Evolutionary conservation across 2,329 filamentous ascomycete genomes (phyloP), one percentile per base, ranked within the genome.

Genomic region (Fusarium camptoceras): DNA sequence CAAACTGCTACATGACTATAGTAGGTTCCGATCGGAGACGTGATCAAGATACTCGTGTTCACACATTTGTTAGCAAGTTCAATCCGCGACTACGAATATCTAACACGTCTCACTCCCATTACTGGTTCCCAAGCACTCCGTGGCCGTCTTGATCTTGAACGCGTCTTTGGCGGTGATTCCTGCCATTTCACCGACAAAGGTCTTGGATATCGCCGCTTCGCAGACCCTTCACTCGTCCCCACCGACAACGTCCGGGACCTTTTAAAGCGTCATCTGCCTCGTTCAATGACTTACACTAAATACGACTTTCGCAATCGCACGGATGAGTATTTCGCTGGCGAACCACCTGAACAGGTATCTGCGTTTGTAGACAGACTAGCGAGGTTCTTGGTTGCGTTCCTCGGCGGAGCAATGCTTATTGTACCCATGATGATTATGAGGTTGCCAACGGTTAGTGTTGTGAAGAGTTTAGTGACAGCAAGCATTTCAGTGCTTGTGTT

Each of bases 81-180:
- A 3, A 50, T 50, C 8, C 48, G 48, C 3, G 48, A 50, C 30
- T 50, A 50, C 8, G 22, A 39, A 10, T 50, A 39, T 2, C 1
- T 50, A 12, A 39, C 11, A 5, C 48, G 48, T 5, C 16, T 39
- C 0, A 27, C 48, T 2, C 48, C 48, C 0, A 50, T 50, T 1
- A 50, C 48, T 2, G 48, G 48, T 11, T 50, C 48, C 2, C 48
- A 50, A 39, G 48, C 48, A 3, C 5, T 8, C 1, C 48, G 48
- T 2, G 22, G 22, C 10, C 48, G 48, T 11, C 48, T 50, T 4
- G 48, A 50, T 0, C 30, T 50, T 3, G 48, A 50, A 18, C 48
- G 48, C 0, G 16, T 27, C 2, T 50, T 50, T 1, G 31, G 22
- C 0, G 48, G 5, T 4, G 48, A 39, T 0, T 20, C 48, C 0